Percentiles rank a stretch among this genome's conserved stretches.
Evolutionary conservation across 805 yeast species (phyloP).

Genomic region (Teunomyces barrocoloradensis): DNA sequence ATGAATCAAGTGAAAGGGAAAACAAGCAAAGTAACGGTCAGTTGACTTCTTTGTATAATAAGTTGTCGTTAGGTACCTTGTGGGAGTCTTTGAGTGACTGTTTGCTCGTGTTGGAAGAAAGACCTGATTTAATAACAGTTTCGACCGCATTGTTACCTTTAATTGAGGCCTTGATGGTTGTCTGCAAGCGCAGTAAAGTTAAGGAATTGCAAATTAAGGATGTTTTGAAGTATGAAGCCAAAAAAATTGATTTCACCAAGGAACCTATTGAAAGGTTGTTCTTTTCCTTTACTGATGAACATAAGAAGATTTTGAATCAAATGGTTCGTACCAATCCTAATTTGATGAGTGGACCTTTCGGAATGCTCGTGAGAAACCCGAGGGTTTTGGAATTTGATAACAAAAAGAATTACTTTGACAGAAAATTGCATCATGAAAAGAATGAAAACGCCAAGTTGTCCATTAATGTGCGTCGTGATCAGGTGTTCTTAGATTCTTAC

Average conservation of each 20-base stretch:
- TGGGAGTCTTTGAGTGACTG: constrained; percentile 86
- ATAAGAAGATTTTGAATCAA: constrained; percentile 80
- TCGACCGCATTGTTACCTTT: constrained; percentile 82
- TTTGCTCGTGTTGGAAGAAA: constrained; percentile 59
- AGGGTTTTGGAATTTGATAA: constrained; percentile 92
- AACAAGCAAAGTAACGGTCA: constrained; percentile 39
- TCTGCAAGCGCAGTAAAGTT: constrained; percentile 81
- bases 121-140: constrained; percentile 47
- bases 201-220: constrained; percentile 56
- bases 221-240: constrained; percentile 57
- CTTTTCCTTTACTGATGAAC: constrained; percentile 84
- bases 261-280: constrained; percentile 78
- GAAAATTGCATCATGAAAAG: constrained; percentile 58
- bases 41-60: constrained; percentile 60
- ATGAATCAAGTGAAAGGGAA: constrained; percentile 42
- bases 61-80: constrained; percentile 67
- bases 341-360: constrained; percentile 93
- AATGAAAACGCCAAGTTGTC: constrained; percentile 49
- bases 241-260: constrained; percentile 61
- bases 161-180: constrained; percentile 91
- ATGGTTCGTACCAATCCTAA: constrained; percentile 91
- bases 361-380: constrained; percentile 84
- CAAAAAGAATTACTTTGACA: constrained; percentile 79
- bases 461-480: constrained; percentile 77
- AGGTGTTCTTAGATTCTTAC: constrained; percentile 89